Conservation (phyloP, 331 rosid species). For the Telfairia occidentalis region DNA sequence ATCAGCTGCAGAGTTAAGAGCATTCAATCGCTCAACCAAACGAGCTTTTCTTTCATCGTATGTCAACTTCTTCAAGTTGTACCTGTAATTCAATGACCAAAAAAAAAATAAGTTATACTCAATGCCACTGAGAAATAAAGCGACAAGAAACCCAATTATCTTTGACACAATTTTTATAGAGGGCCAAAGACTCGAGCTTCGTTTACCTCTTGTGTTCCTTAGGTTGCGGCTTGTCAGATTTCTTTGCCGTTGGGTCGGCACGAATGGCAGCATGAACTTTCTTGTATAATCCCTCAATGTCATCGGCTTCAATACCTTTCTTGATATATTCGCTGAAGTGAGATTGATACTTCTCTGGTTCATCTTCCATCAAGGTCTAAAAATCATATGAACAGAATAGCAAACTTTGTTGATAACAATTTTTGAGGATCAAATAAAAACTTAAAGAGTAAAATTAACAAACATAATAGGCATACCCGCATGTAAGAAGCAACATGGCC, state of each 20-base stretch:
- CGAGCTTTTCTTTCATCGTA: slow-evolving; percentile 60
- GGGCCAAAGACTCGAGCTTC: neutral
- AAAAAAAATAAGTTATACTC: neutral
- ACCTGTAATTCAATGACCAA: slow-evolving; percentile 23
- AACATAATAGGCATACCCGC: slow-evolving; percentile 23
- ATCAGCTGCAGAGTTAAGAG: slow-evolving; percentile 51
- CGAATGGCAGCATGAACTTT: slow-evolving; percentile 83
- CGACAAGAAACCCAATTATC: too few species aligned
- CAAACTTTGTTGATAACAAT: too few species aligned
- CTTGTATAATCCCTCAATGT: slow-evolving; percentile 53
- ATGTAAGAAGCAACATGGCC: slow-evolving; percentile 66
- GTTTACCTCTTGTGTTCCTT: slow-evolving; percentile 58
- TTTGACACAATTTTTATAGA: neutral
- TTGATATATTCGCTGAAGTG: slow-evolving; percentile 63
- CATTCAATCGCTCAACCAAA: slow-evolving; percentile 44
- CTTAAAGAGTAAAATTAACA: neutral
- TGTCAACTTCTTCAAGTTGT: slow-evolving; percentile 67
- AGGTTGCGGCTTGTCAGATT: slow-evolving; percentile 42
- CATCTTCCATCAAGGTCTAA: slow-evolving; percentile 61
- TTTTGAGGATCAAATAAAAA: neutral
- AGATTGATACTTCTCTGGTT: slow-evolving; percentile 70
- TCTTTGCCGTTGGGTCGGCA: slow-evolving; percentile 39
- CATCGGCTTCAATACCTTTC: slow-evolving; percentile 42
- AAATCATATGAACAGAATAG: neutral
- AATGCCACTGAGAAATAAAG: neutral